Percentiles rank a stretch among this genome's conserved stretches.
These are phyloP conservation scores for Podaxis pistillaris DNA, from an alignment of 768 basidiomycete genomes.

Conservation along the genomic window DNA sequence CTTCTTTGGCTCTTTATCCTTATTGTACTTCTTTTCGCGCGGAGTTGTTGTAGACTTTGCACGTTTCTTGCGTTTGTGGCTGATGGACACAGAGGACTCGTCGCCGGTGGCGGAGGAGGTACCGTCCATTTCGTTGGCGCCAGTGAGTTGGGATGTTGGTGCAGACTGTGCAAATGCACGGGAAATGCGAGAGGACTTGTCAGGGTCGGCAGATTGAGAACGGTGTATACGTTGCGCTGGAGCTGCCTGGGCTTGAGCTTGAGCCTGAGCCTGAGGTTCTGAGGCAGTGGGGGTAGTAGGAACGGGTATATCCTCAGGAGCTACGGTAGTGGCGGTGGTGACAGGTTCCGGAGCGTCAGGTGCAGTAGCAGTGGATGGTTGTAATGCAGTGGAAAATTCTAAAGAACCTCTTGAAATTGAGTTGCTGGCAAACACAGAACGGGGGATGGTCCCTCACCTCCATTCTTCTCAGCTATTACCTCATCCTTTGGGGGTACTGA, in stretches of 20 bases:
- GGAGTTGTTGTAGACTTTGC: constrained; percentile 27
- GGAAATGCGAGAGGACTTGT: constrained; percentile 55
- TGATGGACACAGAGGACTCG: constrained; percentile 71
- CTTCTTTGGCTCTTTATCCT: constrained; percentile 45
- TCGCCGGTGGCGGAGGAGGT: constrained; percentile 57
- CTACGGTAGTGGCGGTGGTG: background rate
- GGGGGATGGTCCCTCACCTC: constrained; percentile 11
- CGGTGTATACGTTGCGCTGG: constrained; percentile 56
- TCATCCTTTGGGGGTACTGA: constrained; percentile 23
- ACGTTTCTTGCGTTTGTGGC: constrained; percentile 21
- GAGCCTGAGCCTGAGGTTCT: constrained; percentile 14
- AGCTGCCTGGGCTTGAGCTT: constrained; percentile 16
- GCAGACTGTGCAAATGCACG: constrained; percentile 56
- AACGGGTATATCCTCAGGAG: constrained; percentile 15
- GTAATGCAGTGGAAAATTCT: background rate
- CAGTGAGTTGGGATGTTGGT: constrained; percentile 21
- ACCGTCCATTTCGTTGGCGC: constrained; percentile 35
- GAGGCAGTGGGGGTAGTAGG: constrained; percentile 6
- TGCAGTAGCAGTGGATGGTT: constrained; percentile 16
- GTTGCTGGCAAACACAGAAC: background rate
- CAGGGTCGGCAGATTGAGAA: constrained; percentile 81
- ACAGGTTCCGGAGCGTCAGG: background rate
- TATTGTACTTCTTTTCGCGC: constrained; percentile 25
- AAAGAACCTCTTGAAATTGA: background rate
- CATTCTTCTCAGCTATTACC: constrained; percentile 29